Evolutionary conservation across 805 yeast species (phyloP).

Genomic region (Wickerhamiella sorbophila): DNA sequence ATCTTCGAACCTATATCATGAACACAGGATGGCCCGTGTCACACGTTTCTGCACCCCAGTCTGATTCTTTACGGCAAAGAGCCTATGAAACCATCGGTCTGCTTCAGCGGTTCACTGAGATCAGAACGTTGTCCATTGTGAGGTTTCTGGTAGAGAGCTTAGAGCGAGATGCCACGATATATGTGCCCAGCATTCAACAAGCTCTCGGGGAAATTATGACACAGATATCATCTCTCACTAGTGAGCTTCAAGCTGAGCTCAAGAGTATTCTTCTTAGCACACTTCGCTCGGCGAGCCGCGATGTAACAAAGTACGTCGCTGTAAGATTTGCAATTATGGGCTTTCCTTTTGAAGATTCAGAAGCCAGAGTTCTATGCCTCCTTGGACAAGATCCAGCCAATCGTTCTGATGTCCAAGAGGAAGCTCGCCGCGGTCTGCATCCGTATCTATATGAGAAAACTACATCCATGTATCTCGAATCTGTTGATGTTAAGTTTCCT

Average conservation of each 20-base stretch:
- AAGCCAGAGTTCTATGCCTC: slow-evolving; percentile 53
- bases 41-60: slow-evolving; percentile 4
- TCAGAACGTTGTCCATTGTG: slow-evolving; percentile 33
- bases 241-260: slow-evolving; percentile 29
- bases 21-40: slow-evolving; percentile 24
- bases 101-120: slow-evolving; percentile 37
- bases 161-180: slow-evolving; percentile 45
- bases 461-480: slow-evolving; percentile 30
- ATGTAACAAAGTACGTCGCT: slow-evolving; percentile 46
- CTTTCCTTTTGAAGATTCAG: slow-evolving; percentile 51
- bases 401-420: slow-evolving; percentile 63
- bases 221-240: slow-evolving; percentile 27
- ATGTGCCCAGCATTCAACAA: slow-evolving; percentile 57
- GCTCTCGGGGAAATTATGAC: slow-evolving; percentile 46
- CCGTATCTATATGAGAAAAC: slow-evolving; percentile 63
- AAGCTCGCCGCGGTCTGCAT: slow-evolving; percentile 63
- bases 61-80: slow-evolving; percentile 13
- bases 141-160: slow-evolving; percentile 60
- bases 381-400: slow-evolving; percentile 45
- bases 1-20: slow-evolving; percentile 16
- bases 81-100: slow-evolving; percentile 74
- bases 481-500: slow-evolving; percentile 38
- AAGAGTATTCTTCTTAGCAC: slow-evolving; percentile 27
- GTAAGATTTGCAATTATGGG: slow-evolving; percentile 50
- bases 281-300: slow-evolving; percentile 28